These are phyloP conservation scores for Cercospora canescens DNA, from an alignment of 2,329 filamentous ascomycete species.

Conservation along the genomic window DNA sequence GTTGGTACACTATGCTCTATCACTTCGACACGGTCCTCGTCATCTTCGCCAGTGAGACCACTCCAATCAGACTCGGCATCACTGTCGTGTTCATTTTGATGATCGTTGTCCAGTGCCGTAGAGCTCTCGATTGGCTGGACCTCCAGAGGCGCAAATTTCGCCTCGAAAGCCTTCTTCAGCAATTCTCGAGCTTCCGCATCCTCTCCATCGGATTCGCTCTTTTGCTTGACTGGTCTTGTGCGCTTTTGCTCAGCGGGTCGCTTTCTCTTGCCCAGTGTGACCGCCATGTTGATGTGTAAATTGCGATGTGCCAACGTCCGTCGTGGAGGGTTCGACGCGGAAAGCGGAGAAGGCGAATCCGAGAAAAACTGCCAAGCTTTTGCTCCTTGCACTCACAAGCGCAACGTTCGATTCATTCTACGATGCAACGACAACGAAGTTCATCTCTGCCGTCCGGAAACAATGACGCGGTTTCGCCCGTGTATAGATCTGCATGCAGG, in stretches of 20 bases:
- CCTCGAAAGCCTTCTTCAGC: slow-evolving; percentile 83
- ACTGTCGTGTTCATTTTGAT: slow-evolving; percentile 32
- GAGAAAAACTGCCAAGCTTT: slow-evolving; percentile 5
- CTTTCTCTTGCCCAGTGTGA: slow-evolving; percentile 49
- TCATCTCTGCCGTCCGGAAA: slow-evolving; percentile 5
- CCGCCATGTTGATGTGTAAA: slow-evolving; percentile 37
- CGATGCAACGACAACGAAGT: not conserved
- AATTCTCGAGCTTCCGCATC: slow-evolving; percentile 63
- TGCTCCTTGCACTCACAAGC: not conserved
- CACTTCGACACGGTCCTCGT: slow-evolving; percentile 42
- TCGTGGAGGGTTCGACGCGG: not conserved
- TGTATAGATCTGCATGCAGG: slow-evolving; percentile 98
- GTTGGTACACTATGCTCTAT: slow-evolving; percentile 38
- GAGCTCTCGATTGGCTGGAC: slow-evolving; percentile 34
- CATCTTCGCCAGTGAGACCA: slow-evolving; percentile 56
- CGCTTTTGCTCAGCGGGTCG: slow-evolving; percentile 37
- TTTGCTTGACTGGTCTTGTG: slow-evolving; percentile 8
- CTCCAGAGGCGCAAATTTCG: slow-evolving; percentile 71
- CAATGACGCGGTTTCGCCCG: slow-evolving; percentile 90
- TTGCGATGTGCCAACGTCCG: slow-evolving; percentile 12
- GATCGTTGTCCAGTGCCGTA: slow-evolving; percentile 27
- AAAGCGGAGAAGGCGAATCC: not conserved
- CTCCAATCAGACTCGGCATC: slow-evolving; percentile 59
- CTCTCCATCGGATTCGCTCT: slow-evolving; percentile 30
- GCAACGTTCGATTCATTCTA: not conserved